Conservation (phyloP, 176 grass and related monocot species). For the Hsuehochloa calcarea region DNA sequence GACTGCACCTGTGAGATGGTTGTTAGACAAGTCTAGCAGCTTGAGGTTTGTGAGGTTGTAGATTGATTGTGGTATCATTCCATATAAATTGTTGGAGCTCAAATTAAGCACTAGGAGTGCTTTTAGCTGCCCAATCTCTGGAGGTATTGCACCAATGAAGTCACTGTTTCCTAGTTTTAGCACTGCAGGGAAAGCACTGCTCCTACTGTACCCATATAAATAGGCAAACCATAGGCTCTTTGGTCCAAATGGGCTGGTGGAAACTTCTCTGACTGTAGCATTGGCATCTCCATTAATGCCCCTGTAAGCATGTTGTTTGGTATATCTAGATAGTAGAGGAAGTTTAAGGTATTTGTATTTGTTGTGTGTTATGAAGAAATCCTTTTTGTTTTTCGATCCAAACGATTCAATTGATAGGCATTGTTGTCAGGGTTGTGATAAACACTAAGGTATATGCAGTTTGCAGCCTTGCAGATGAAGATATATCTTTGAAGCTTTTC, state of each 20-base stretch:
- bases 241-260: neutral
- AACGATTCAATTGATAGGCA: no score
- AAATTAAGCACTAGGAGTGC: conserved; percentile 10
- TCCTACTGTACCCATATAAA: no score
- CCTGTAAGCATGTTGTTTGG: no score
- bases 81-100: conserved; percentile 19
- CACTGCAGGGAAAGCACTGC: neutral
- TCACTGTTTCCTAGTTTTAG: conserved; percentile 16
- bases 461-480: no score
- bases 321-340: no score
- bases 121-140: conserved; percentile 33
- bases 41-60: conserved; percentile 27
- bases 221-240: neutral
- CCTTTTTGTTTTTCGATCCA: no score
- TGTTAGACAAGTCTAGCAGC: conserved; percentile 25
- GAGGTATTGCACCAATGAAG: conserved; percentile 20
- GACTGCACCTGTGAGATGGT: conserved; percentile 33
- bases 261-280: conserved; percentile 13
- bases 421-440: no score
- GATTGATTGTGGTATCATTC: conserved; percentile 10
- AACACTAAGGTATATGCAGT: no score
- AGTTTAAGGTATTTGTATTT: no score
- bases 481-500: no score
- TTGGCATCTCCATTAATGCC: conserved; percentile 4
- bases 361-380: no score